Conservation (phyloP, 805 yeast species). For the Hanseniaspora nectarophila region DNA sequence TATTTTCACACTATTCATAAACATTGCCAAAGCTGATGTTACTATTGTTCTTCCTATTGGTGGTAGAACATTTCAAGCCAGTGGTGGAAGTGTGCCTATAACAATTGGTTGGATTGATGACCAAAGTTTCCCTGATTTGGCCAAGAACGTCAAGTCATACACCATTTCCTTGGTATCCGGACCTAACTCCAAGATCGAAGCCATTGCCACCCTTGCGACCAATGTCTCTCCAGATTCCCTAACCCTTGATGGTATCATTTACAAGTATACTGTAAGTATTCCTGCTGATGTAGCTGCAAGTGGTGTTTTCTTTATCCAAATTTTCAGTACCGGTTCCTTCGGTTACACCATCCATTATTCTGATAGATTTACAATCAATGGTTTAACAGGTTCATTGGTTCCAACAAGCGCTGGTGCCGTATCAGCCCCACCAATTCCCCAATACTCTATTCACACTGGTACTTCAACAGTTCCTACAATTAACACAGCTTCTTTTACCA, state of each 20-base stretch:
- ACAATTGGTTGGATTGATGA: slow-evolving; percentile 43
- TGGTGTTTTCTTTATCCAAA: slow-evolving; percentile 64
- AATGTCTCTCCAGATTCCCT: slow-evolving; percentile 27
- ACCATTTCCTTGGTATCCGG: slow-evolving; percentile 59
- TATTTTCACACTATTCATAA: neutral
- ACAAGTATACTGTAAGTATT: slow-evolving; percentile 32
- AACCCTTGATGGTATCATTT: slow-evolving; percentile 18
- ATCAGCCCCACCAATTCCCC: slow-evolving; percentile 34
- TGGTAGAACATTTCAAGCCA: slow-evolving; percentile 16
- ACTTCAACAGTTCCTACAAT: slow-evolving; percentile 6
- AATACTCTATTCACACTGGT: slow-evolving; percentile 18
- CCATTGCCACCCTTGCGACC: slow-evolving; percentile 29
- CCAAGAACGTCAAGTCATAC: slow-evolving; percentile 36
- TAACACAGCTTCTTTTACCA: slow-evolving; percentile 38
- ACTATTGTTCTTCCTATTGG: slow-evolving; percentile 8
- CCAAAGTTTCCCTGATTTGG: slow-evolving; percentile 36
- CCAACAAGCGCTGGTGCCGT: slow-evolving; percentile 28
- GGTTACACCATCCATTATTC: slow-evolving; percentile 58
- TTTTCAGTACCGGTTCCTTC: slow-evolving; percentile 35
- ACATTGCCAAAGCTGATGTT: slow-evolving; percentile 11
- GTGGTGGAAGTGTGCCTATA: slow-evolving; percentile 22
- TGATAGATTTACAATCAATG: slow-evolving; percentile 48
- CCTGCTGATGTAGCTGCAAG: slow-evolving; percentile 37
- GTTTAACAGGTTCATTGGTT: slow-evolving; percentile 58
- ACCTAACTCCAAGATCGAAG: slow-evolving; percentile 36